A percentile compares a stretch with the other conserved stretches of the same genome.
Conservation (phyloP, 768 basidiomycete genomes). For the Lanmaoa pseudosensibilis region DNA sequence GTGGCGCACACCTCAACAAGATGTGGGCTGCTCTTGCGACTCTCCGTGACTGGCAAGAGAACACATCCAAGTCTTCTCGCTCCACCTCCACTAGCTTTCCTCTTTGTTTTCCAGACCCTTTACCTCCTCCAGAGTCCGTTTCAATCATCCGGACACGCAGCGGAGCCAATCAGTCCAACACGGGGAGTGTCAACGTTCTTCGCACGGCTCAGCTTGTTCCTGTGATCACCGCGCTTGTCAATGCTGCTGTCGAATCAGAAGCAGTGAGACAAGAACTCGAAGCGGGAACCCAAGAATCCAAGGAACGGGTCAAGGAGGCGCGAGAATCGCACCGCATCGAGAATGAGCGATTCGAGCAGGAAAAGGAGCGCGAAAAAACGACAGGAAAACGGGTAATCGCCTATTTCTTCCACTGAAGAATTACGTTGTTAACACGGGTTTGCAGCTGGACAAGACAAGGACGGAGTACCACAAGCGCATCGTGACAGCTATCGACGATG, state of each 20-base stretch:
- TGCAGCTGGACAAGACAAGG: conserved; percentile 43
- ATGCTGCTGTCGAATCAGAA: conserved; percentile 46
- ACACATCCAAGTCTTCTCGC: conserved; percentile 17
- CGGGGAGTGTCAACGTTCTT: conserved; percentile 35
- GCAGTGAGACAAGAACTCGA: conserved; percentile 62
- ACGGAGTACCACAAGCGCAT: conserved; percentile 51
- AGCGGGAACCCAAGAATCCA: conserved; percentile 51
- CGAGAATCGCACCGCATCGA: conserved; percentile 45
- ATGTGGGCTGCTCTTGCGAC: conserved; percentile 58
- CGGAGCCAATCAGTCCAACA: conserved; percentile 30
- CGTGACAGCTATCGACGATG: conserved; percentile 52
- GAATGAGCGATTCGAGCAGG: conserved; percentile 30
- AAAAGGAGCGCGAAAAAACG: conserved; percentile 58
- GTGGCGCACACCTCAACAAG: conserved; percentile 57
- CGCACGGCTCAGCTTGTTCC: conserved; percentile 66
- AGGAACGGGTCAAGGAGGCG: conserved; percentile 50
- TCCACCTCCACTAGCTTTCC: conserved; percentile 9
- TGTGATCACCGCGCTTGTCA: conserved; percentile 58
- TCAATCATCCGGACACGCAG: conserved; percentile 49
- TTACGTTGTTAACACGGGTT: conserved; percentile 1
- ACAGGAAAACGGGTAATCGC: conserved; percentile 27
- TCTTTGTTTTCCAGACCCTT: conserved; percentile 55
- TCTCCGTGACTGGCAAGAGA: conserved; percentile 41
- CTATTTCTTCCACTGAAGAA: background rate
- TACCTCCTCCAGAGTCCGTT: conserved; percentile 49